These are phyloP conservation scores for Aspergillus floridensis DNA, from an alignment of 2,329 filamentous ascomycete genomes.

Conservation along the genomic window DNA sequence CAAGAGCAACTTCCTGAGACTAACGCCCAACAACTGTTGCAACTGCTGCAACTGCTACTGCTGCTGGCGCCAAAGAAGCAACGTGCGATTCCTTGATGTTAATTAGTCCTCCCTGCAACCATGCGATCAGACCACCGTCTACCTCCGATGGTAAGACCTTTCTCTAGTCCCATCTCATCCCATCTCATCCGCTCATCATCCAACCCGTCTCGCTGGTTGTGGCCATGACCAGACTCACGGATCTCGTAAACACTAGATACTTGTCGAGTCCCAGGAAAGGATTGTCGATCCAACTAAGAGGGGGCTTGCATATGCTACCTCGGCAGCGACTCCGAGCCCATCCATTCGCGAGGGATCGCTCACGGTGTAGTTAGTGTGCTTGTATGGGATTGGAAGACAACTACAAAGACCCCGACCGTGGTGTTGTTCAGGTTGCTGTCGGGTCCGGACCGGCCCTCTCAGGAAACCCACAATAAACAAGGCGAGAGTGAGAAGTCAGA, in stretches of 20 bases:
- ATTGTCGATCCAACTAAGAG: constrained; percentile 21
- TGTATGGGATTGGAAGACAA: neutral
- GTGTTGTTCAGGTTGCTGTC: neutral
- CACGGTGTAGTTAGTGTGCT: neutral
- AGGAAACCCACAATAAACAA: neutral
- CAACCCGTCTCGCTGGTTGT: neutral
- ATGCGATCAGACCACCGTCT: constrained; percentile 3
- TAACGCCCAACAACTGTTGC: neutral
- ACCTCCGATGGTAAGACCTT: constrained; percentile 4
- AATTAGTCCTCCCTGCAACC: neutral
- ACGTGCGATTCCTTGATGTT: constrained; percentile 6
- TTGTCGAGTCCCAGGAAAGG: constrained; percentile 1
- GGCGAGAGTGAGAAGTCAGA: neutral
- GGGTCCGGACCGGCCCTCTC: neutral
- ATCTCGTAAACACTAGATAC: neutral
- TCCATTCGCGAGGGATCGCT: constrained; percentile 4
- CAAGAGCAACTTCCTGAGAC: neutral
- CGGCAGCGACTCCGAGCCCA: constrained; percentile 20
- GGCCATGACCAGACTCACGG: constrained; percentile 2
- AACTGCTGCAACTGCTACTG: too few species aligned
- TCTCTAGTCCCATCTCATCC: neutral
- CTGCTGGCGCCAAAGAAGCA: constrained; percentile 13
- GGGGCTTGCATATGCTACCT: constrained; percentile 23
- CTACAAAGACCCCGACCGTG: neutral
- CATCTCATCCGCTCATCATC: neutral